phyloP scores from a whole-genome alignment of 75 land plant genomes.

The Chamaecyparis obtusa region DNA sequence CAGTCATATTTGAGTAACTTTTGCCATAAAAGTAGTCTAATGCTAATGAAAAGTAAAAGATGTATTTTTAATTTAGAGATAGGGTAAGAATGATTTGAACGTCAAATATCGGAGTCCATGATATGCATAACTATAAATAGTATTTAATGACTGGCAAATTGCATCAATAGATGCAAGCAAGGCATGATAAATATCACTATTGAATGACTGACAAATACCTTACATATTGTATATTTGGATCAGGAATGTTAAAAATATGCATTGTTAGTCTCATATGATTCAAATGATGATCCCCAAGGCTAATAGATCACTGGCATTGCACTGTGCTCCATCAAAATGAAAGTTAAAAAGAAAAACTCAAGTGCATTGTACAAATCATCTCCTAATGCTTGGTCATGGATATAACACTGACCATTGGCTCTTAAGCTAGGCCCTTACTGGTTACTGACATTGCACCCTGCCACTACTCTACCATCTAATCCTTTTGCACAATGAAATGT shows the following conservation, averaged over 20 bases:
- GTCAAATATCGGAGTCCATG: no score
- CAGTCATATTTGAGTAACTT: conserved; percentile 1
- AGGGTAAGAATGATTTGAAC: not conserved
- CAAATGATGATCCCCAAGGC: not conserved
- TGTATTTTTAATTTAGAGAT: not conserved
- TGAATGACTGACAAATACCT: not conserved
- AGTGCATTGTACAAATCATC: not conserved
- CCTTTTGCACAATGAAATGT: not conserved
- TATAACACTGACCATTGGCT: not conserved
- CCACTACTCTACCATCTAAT: not conserved
- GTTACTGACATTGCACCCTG: not conserved
- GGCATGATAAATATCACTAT: not conserved
- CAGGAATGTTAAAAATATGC: not conserved
- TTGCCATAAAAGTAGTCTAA: not conserved
- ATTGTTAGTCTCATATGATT: not conserved
- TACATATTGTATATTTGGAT: not conserved
- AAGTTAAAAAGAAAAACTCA: no score
- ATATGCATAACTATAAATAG: not conserved
- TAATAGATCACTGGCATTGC: not conserved
- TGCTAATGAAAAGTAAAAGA: not conserved
- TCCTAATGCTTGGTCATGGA: not conserved
- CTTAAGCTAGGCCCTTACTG: not conserved
- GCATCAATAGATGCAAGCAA: not conserved
- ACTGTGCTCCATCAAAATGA: no score
- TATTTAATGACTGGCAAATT: not conserved